Evolutionary conservation across 2,329 filamentous ascomycete genomes (phyloP), one percentile per base, ranked within the genome.

Genomic region (Xylariales sp.): DNA sequence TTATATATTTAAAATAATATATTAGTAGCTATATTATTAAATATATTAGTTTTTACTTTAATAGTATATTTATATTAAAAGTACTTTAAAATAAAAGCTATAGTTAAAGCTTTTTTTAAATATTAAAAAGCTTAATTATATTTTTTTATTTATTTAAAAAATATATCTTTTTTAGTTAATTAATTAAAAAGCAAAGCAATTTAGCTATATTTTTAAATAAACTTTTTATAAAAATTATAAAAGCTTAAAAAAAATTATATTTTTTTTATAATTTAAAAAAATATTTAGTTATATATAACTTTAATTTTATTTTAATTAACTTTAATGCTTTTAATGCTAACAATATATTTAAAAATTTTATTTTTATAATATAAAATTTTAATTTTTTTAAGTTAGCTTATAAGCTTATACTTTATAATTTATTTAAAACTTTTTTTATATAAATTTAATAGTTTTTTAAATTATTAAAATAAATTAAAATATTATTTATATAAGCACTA

Each of bases 131-230:
- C 18, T 55, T 41, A 41, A 41, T 55, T 28, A 9, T 9, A 48
- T 7, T 23, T 23, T 23, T 48, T 48, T 8, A 8, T 48, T 23
- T 48, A 48, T 48, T 48, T 48, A 48, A 48, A 48, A 8, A 48
- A 9, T 1, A 18, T 48, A 7, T 41, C 14, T 55, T 55, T 43
- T 41, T 48, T 48, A 7, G 9, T 48, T 23, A 43, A 12, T 28
- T 23, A 39, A 12, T 23, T 54, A 18, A 54, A 39, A 18, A 39
- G 9, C 4, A 39, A 10, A 18, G 9, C 12, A 5, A 36, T 36
- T 18, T 54, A 18, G 3, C n/a, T 54, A 54, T 54, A 54, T 39
- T 54, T 18, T 8, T 54, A 39, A 34, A 54, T 18, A 54, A 54
- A 54, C 23, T 54, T 50, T 14, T 2, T 14, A 32, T 50, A 50